phyloP scores from a whole-genome alignment of 192 early-diverging fungal species.

The Geranomyces variabilis region DNA sequence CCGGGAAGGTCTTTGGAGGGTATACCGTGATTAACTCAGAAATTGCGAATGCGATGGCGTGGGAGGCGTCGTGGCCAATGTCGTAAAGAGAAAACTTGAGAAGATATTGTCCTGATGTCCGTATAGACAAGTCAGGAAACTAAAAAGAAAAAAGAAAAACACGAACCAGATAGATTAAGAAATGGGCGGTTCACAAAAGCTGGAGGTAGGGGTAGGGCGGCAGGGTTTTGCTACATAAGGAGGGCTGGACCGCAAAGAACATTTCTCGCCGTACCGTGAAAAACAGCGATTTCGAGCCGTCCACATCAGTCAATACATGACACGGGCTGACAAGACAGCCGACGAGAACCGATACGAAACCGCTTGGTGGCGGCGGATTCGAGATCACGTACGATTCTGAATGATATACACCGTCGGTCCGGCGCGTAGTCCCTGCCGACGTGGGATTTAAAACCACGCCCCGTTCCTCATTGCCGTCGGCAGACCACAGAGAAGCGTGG shows the following conservation, averaged over 20 bases:
- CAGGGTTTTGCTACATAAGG: too few relatives aligned
- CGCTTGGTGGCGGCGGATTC: background rate
- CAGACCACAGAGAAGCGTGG: conserved; percentile 46
- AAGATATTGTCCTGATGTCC: conserved; percentile 37
- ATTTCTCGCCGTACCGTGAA: conserved; percentile 10
- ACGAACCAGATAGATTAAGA: background rate
- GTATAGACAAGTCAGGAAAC: conserved; percentile 43
- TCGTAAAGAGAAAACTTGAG: conserved; percentile 48
- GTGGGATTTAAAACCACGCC: conserved; percentile 11
- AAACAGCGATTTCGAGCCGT: conserved; percentile 8
- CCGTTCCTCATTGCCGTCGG: conserved; percentile 39
- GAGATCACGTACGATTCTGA: background rate
- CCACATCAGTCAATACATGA: conserved; percentile 13
- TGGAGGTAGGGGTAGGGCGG: too few relatives aligned
- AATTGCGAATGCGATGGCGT: conserved; percentile 19
- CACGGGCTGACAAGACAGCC: conserved; percentile 20
- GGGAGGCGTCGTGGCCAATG: conserved; percentile 26
- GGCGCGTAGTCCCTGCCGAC: background rate
- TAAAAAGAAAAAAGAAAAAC: background rate
- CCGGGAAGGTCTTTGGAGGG: conserved; percentile 49
- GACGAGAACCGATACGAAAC: conserved; percentile 14
- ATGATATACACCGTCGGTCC: background rate
- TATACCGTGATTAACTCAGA: conserved; percentile 36
- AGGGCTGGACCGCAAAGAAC: too few relatives aligned
- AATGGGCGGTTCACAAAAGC: too few relatives aligned